These are phyloP conservation scores for Solanum pennellii DNA, from an alignment of 257 asterid genomes.

Conservation along the genomic window DNA sequence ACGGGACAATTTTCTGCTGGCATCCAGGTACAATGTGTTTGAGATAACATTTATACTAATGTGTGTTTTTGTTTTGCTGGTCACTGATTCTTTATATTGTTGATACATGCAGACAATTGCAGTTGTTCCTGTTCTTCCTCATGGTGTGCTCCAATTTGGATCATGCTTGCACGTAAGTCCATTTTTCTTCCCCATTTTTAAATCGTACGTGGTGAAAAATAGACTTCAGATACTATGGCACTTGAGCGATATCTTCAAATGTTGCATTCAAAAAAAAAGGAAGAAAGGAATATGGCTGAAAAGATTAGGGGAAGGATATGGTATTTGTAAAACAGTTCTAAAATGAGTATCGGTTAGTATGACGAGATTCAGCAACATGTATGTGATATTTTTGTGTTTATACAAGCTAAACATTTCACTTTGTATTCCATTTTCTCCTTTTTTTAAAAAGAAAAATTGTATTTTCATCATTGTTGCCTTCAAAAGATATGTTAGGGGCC, in stretches of 20 bases:
- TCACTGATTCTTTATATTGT: neutral
- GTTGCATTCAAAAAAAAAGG: too few species aligned
- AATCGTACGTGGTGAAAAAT: too few species aligned
- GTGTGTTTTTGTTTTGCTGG: neutral
- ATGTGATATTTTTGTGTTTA: too few species aligned
- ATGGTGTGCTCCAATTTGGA: slow-evolving; percentile 91
- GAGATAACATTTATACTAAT: neutral
- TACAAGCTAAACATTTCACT: too few species aligned
- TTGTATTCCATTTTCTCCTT: neutral
- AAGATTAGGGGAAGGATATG: too few species aligned
- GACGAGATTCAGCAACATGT: too few species aligned
- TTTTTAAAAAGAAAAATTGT: neutral
- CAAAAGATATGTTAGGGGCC: neutral
- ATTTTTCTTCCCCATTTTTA: neutral
- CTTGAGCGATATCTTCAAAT: too few species aligned
- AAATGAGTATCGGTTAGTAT: too few species aligned
- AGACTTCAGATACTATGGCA: too few species aligned
- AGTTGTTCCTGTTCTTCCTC: slow-evolving; percentile 81
- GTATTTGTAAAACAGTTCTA: too few species aligned
- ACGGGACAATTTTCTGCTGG: slow-evolving; percentile 71
- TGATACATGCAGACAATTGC: slow-evolving; percentile 58
- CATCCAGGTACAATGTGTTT: slow-evolving; percentile 50
- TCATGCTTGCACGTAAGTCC: slow-evolving; percentile 38
- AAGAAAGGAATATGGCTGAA: too few species aligned
- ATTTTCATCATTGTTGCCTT: neutral